Evolutionary conservation across 2,329 filamentous ascomycete genomes (phyloP), one percentile per base, ranked within the genome.

Genomic region (Colletotrichum sp.): DNA sequence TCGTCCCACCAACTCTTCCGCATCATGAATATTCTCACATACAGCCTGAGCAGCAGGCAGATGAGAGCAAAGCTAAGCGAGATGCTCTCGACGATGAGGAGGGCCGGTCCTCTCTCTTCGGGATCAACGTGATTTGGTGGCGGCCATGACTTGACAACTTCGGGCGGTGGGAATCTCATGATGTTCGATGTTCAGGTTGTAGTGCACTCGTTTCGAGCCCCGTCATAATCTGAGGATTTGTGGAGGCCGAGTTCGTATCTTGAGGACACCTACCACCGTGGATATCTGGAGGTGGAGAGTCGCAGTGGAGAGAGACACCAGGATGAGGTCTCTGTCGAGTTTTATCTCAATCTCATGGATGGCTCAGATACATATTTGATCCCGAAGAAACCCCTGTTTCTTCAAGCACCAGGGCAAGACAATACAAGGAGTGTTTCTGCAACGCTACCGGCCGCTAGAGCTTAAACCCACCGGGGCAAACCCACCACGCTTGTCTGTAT

Each of bases 21-120:
- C 34, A 86, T 80, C 44, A 85, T 80, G 71, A 78, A 71, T 5
- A 84, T 73, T 10, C 84, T 80, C 62, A 86, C 85, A 65, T 86
- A 86, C 52, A 87, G 79, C n/a, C 86, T 82, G 59, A 86, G 79
- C 32, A 77, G 62, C 8, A 87, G 79, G 26, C 81, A 83, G 10
- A 85, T 64, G n/a, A 86, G 66, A 10, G 85, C 85, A 13, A 86
- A 28, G 1, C 82, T 79, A 24, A 85, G 80, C 21, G 84, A 80
- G 21, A 81, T 82, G 10, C 84, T 59, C 71, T 87, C 84, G 67
- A 86, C 80, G 57, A 85, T 84, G 71, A 87, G 73, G 24, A 88
- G 80, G 2, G 79, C 81, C 6, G 82, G 82, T 2, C 63, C 70
- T 36, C 63, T 15, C 6, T 34, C 26, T 15, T 26, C 28, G 7